A percentile compares a stretch with the other conserved stretches of the same genome.
Evolutionary conservation across 257 asterid genomes (phyloP).

Genomic region (Euphrasia confusa): DNA sequence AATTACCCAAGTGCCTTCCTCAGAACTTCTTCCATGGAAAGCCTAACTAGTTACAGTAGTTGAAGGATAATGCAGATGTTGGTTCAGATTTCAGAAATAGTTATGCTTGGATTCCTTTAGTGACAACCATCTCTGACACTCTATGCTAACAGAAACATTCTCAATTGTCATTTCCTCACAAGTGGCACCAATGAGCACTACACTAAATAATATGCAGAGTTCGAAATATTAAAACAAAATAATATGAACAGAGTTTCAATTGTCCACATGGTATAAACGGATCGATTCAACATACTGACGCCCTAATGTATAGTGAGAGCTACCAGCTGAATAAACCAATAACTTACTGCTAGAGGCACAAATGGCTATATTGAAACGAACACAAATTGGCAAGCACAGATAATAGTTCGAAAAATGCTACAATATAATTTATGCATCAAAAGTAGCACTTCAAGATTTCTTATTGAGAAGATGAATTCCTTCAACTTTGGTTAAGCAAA

Average conservation of each 20-base stretch:
- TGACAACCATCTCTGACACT: constrained; percentile 2
- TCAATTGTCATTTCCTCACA: not conserved
- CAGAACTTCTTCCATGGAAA: not conserved
- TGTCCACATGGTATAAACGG: no score
- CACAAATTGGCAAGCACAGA: not conserved
- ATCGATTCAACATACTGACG: not conserved
- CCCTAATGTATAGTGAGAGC: not conserved
- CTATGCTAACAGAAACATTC: not conserved
- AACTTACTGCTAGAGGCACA: not conserved
- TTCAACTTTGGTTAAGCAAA: not conserved
- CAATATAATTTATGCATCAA: not conserved
- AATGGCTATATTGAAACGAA: not conserved
- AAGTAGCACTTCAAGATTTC: not conserved
- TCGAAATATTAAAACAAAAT: not conserved
- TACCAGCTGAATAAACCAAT: not conserved
- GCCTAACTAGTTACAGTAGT: not conserved
- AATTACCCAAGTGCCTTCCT: not conserved
- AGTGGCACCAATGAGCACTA: not conserved
- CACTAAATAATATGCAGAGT: not conserved
- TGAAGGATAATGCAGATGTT: not conserved
- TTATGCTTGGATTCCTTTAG: not conserved
- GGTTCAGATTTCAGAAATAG: not conserved
- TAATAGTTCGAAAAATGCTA: not conserved
- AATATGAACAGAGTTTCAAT: not conserved
- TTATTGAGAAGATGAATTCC: not conserved